These are phyloP conservation scores for Metarhizium album DNA, from an alignment of 2,329 filamentous ascomycete species.

Conservation along the genomic window DNA sequence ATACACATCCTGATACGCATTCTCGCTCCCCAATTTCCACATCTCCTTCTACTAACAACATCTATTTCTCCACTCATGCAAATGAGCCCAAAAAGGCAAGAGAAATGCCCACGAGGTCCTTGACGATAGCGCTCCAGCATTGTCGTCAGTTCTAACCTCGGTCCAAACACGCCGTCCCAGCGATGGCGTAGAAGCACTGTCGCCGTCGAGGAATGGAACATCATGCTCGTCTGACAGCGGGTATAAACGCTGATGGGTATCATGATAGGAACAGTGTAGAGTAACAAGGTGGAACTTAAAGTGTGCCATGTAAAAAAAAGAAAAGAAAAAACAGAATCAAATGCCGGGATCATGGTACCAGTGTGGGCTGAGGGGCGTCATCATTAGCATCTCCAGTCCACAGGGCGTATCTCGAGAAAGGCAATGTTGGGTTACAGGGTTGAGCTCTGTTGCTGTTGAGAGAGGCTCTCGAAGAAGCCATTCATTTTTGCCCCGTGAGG, in stretches of 20 bases:
- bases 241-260: constrained; percentile 36
- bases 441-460: constrained; percentile 5
- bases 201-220: constrained; percentile 33
- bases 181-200: constrained; percentile 47
- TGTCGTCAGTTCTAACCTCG: constrained; percentile 35
- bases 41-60: no score
- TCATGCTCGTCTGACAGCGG: constrained; percentile 31
- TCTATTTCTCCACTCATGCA: no score
- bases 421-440: constrained; percentile 1
- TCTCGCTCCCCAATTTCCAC: no score
- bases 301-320: constrained; percentile 9
- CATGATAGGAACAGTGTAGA: constrained; percentile 20
- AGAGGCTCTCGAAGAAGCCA: constrained; percentile 8
- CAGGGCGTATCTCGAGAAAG: not conserved
- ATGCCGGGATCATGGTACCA: not conserved
- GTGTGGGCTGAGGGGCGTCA: constrained; percentile 46
- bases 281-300: constrained; percentile 2
- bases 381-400: constrained; percentile 15
- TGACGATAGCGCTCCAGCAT: constrained; percentile 44
- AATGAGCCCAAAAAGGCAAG: constrained; percentile 1
- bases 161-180: constrained; percentile 42
- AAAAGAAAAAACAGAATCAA: no score
- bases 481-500: not conserved
- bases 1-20: no score
- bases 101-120: constrained; percentile 37